Percentiles rank a stretch among this genome's conserved stretches.
Conservation (phyloP, 2,329 filamentous ascomycete species). For the Dactylellina leptospora region DNA sequence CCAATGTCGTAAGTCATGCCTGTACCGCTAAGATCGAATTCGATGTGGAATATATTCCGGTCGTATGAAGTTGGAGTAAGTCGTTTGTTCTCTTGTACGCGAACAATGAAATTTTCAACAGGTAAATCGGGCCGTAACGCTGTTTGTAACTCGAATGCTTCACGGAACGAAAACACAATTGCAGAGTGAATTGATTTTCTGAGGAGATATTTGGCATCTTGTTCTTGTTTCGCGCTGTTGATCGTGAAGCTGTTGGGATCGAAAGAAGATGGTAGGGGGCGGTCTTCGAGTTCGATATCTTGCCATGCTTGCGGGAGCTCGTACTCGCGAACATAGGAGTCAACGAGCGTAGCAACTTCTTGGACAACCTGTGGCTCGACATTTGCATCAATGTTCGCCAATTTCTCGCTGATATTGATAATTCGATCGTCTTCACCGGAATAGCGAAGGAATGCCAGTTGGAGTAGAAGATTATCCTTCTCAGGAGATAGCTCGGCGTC, state of each 20-base stretch:
- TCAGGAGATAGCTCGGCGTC: constrained; percentile 68
- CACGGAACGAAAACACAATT: constrained; percentile 90
- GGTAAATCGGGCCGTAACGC: constrained; percentile 83
- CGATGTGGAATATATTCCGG: constrained; percentile 99
- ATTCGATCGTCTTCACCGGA: constrained; percentile 73
- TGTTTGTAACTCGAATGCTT: constrained; percentile 80
- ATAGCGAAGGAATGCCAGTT: constrained; percentile 84
- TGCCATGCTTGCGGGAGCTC: constrained; percentile 84
- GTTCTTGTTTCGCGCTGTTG: constrained; percentile 76
- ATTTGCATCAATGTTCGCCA: constrained; percentile 30
- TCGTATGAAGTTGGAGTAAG: constrained; percentile 89
- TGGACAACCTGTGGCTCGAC: constrained; percentile 60
- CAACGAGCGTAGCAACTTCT: constrained; percentile 66
- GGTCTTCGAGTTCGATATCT: constrained; percentile 65
- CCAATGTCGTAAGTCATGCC: constrained; percentile 96
- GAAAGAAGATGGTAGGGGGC: constrained; percentile 70
- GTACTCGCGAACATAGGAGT: constrained; percentile 75
- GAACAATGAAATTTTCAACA: constrained; percentile 85
- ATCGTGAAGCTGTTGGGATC: constrained; percentile 81
- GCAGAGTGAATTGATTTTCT: constrained; percentile 83
- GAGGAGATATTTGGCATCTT: constrained; percentile 72
- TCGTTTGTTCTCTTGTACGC: constrained; percentile 93
- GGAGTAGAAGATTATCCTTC: constrained; percentile 73
- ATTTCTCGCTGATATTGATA: constrained; percentile 42
- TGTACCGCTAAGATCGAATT: constrained; percentile 92